Evolutionary conservation across 495 filamentous ascomycete species (phyloP).

Genomic region (Symbiotaphrina buchneri): DNA sequence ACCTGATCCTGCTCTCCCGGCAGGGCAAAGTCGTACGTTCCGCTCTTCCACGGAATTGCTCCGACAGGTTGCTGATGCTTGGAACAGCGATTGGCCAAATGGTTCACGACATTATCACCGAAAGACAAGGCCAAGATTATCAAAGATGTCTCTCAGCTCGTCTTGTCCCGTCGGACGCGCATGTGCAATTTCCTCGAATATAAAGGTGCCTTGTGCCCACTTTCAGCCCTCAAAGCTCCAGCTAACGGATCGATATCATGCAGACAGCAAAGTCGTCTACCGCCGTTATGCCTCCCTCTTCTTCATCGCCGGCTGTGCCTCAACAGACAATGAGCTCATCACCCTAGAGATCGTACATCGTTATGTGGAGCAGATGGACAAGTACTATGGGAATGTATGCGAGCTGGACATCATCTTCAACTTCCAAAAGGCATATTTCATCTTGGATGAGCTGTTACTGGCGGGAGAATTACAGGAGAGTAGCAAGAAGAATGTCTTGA

Average conservation of each 20-base stretch:
- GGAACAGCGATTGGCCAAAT: constrained; percentile 82
- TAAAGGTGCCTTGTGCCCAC: constrained; percentile 39
- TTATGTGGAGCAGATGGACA: constrained; percentile 99
- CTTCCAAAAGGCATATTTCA: constrained; percentile 98
- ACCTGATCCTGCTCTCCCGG: constrained; percentile 87
- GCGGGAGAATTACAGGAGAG: constrained; percentile 98
- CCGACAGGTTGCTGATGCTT: constrained; percentile 12
- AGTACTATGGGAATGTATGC: constrained; percentile 99
- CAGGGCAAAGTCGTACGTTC: constrained; percentile 93
- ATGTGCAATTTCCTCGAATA: constrained; percentile 99
- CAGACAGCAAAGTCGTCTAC: constrained; percentile 96
- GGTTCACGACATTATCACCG: constrained; percentile 95
- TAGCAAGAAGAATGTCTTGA: constrained; percentile 93
- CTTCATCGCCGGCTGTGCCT: constrained; percentile 92
- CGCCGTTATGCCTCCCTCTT: constrained; percentile 96
- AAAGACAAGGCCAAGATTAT: constrained; percentile 99
- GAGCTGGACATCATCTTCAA: constrained; percentile 99
- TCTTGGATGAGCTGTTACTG: constrained; percentile 86
- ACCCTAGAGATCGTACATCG: constrained; percentile 96
- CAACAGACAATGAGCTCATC: constrained; percentile 93
- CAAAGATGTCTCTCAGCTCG: constrained; percentile 97
- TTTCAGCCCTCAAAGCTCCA: neutral
- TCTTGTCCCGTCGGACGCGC: constrained; percentile 79
- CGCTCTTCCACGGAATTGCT: constrained; percentile 16
- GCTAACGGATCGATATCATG: too few species aligned